Evolutionary conservation across 306 rosid species (phyloP), one percentile per base, ranked within the genome.

Genomic region (Prunus campanulata): DNA sequence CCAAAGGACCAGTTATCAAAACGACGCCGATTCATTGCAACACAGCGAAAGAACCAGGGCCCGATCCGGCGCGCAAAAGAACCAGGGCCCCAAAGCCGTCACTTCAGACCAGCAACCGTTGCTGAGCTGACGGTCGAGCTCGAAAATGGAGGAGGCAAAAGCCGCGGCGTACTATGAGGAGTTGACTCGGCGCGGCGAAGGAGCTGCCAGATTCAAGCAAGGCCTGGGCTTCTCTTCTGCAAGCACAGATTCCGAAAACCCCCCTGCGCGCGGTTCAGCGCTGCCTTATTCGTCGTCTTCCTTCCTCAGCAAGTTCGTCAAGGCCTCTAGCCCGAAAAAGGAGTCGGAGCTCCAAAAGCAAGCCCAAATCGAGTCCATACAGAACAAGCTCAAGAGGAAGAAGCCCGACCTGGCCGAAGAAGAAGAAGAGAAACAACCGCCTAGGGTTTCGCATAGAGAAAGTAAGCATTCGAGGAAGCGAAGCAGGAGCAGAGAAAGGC

Each of bases 81-180:
- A 10, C 15, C 62, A 10, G 27, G 27, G 62, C 15, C 62, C 39
- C n/a, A 7, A 63, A 7, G 15, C 68, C 22, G 22, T 30, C 24
- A 8, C 66, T 7, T 39, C 9, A 7, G 2, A 5, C 48, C 44
- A 15, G 69, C 25, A 9, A 8, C 14, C 69, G 25, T 10, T 35
- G 15, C 30, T 4, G 27, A 30, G 15, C 30, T 4, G 27, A 30
- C 30, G 13, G 39, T 25, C 57, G 80, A 66, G 70, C 69, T 77
- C 66, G 24, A 25, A 24, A 77, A 94, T 94, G 98, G 97, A 94
- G 83, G 98, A 91, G 83, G 90, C 86, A 52, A 91, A 90, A 56
- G 98, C 98, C 0, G 96, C 98, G 55, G 98, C 97, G 16, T 91
- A 94, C 78, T 94, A 94, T 86, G 93, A 94, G 29, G 95, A 94